Conservation (phyloP, 2,329 filamentous ascomycete genomes). For the Fusarium falciforme region DNA sequence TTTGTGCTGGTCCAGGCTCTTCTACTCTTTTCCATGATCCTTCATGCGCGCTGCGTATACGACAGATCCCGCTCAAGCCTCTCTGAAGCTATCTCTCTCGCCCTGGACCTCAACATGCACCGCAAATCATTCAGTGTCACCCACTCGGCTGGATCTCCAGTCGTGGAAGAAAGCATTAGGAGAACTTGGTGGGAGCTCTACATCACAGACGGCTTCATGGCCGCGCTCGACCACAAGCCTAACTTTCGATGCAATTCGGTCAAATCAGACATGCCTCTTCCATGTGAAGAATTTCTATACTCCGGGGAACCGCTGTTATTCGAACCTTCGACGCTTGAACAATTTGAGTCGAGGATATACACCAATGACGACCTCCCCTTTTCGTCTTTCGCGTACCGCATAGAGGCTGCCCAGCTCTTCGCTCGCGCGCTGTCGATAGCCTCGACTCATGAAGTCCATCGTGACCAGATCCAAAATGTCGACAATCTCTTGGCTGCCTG, state of each 20-base stretch:
- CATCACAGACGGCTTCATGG: not conserved
- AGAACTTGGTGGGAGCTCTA: slow-evolving; percentile 2
- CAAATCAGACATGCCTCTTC: not conserved
- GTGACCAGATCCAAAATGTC: slow-evolving; percentile 1
- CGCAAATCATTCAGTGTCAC: not conserved
- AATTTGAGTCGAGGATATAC: not conserved
- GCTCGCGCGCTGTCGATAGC: not conserved
- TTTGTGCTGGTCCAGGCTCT: not conserved
- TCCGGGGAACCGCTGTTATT: not conserved
- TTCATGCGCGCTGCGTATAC: not conserved
- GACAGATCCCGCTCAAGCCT: not conserved
- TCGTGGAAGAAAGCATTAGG: not conserved
- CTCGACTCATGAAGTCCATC: not conserved
- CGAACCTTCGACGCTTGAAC: not conserved
- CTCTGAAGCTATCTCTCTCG: not conserved
- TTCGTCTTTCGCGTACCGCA: not conserved
- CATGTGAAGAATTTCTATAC: not conserved
- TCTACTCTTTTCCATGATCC: not conserved
- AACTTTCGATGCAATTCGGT: not conserved
- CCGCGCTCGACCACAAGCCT: not conserved
- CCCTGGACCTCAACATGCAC: not conserved
- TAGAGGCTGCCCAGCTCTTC: not conserved
- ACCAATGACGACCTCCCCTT: not conserved
- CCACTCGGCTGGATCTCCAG: not conserved
- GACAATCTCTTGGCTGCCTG: slow-evolving; percentile 4